A percentile compares a stretch with the other conserved stretches of the same genome.
These are phyloP conservation scores for Limonium bicolor DNA, from an alignment of 148 eudicot species.

Conservation along the genomic window DNA sequence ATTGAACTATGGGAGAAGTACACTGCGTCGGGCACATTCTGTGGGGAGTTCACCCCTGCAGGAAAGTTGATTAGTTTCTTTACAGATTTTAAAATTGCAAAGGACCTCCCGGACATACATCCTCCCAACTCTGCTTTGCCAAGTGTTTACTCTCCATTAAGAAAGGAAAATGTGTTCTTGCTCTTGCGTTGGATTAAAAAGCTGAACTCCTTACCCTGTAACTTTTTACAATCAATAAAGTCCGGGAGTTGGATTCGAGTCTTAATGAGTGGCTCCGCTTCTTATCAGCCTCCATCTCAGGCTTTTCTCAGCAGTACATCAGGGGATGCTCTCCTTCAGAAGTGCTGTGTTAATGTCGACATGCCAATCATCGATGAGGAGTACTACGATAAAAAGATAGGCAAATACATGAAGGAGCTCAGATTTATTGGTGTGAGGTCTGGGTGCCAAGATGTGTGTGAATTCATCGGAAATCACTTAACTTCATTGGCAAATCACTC, in stretches of 20 bases:
- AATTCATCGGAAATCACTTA: conserved; percentile 33
- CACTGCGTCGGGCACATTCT: no score
- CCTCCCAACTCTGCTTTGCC: conserved; percentile 37
- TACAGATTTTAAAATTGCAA: conserved; percentile 27
- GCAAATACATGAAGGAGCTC: conserved; percentile 27
- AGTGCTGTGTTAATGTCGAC: conserved; percentile 32
- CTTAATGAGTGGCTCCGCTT: conserved; percentile 21
- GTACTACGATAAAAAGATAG: conserved; percentile 23
- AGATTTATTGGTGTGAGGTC: conserved; percentile 36
- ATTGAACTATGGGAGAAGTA: no score
- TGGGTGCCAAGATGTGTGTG: conserved; percentile 29
- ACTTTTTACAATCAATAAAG: conserved; percentile 23
- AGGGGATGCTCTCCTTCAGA: conserved; percentile 26
- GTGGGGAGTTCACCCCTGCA: conserved; percentile 14
- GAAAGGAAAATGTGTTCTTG: conserved; percentile 24
- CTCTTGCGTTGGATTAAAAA: conserved; percentile 37
- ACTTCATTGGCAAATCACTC: conserved; percentile 21
- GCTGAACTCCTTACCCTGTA: conserved; percentile 14
- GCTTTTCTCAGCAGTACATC: conserved; percentile 31
- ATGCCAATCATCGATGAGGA: conserved; percentile 33
- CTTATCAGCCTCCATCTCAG: conserved; percentile 29
- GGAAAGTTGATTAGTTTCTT: conserved; percentile 13
- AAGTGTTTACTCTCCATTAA: conserved; percentile 25
- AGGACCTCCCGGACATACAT: conserved; percentile 34
- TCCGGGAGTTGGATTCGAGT: conserved; percentile 40